Conservation (phyloP, 2,329 filamentous ascomycete genomes). For the Apiospora marii region DNA sequence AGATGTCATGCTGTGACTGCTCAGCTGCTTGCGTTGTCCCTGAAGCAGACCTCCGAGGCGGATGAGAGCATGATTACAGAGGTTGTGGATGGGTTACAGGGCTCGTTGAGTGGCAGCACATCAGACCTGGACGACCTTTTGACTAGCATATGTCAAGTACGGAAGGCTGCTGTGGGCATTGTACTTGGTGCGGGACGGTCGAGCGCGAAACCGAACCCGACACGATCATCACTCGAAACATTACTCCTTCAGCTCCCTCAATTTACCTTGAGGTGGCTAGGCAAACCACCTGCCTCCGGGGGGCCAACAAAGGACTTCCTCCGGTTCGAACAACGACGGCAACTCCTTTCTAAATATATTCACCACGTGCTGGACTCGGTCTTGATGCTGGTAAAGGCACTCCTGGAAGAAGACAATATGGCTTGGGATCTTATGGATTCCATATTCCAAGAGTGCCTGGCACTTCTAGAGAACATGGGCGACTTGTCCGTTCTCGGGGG, state of each 20-base stretch:
- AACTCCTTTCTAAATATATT: constrained; percentile 60
- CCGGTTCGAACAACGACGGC: constrained; percentile 68
- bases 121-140: constrained; percentile 69
- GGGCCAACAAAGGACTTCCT: constrained; percentile 64
- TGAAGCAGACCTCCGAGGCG: constrained; percentile 53
- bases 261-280: constrained; percentile 68
- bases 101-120: constrained; percentile 65
- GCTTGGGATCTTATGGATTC: constrained; percentile 65
- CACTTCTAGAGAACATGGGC: constrained; percentile 61
- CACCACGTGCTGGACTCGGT: constrained; percentile 67
- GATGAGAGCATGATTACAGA: constrained; percentile 54
- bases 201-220: constrained; percentile 28
- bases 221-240: constrained; percentile 55
- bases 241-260: constrained; percentile 67
- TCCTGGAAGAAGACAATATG: constrained; percentile 55
- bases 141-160: constrained; percentile 60
- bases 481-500: constrained; percentile 41
- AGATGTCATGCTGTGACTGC: constrained; percentile 61
- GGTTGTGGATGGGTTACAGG: constrained; percentile 63
- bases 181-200: constrained; percentile 43
- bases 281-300: constrained; percentile 60
- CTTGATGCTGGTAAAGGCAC: constrained; percentile 62
- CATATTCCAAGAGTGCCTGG: constrained; percentile 62
- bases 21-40: constrained; percentile 61
- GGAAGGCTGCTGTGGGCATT: constrained; percentile 61